Percentiles rank a stretch among this genome's conserved stretches.
Evolutionary conservation across 495 filamentous ascomycete genomes (phyloP).

Genomic region (Penicillium pulvis): DNA sequence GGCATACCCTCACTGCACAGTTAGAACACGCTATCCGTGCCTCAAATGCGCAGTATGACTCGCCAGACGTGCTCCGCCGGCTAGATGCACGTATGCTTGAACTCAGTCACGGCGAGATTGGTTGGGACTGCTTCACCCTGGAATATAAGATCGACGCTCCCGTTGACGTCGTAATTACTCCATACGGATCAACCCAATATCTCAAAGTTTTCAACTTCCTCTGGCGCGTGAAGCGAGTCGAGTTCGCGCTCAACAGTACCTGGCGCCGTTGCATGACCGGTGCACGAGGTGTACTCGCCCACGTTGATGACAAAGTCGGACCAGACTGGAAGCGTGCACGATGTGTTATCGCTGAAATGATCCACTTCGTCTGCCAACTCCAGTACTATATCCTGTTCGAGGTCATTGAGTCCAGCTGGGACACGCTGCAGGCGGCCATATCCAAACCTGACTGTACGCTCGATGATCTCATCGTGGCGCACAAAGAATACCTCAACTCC

Average conservation of each 20-base stretch:
- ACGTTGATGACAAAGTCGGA: constrained; percentile 72
- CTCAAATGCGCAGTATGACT: constrained; percentile 95
- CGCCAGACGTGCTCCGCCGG: constrained; percentile 85
- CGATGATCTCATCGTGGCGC: constrained; percentile 91
- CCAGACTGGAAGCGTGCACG: constrained; percentile 87
- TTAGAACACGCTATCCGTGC: constrained; percentile 96
- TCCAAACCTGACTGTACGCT: constrained; percentile 82
- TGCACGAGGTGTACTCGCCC: constrained; percentile 84
- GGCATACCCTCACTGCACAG: constrained; percentile 94
- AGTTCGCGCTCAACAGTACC: constrained; percentile 85
- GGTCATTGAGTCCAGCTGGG: constrained; percentile 95
- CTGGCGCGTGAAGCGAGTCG: constrained; percentile 97
- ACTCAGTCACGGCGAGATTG: constrained; percentile 92
- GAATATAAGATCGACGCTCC: constrained; percentile 99
- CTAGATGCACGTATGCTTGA: constrained; percentile 97
- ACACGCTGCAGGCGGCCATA: constrained; percentile 77
- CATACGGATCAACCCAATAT: constrained; percentile 92
- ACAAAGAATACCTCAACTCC: constrained; percentile 83
- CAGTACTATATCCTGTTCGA: constrained; percentile 99
- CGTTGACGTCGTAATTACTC: constrained; percentile 95
- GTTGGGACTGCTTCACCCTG: constrained; percentile 99
- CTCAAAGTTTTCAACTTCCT: constrained; percentile 99
- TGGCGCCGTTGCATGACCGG: constrained; percentile 98
- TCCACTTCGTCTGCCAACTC: constrained; percentile 94
- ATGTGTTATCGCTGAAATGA: constrained; percentile 92